phyloP scores from a whole-genome alignment of 1,139 yeast species.

The Geotrichum australiense region DNA sequence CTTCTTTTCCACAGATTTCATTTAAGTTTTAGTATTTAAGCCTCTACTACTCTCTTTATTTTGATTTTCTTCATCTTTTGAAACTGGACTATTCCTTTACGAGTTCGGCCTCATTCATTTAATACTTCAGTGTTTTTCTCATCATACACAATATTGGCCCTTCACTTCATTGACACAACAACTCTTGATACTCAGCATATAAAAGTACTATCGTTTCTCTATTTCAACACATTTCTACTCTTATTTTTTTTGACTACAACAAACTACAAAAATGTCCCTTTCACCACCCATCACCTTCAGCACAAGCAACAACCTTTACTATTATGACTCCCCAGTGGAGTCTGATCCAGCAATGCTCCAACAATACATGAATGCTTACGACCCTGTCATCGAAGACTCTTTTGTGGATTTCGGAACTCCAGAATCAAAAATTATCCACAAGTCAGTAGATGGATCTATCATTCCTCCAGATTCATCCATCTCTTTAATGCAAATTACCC shows the following conservation, averaged over 20 bases:
- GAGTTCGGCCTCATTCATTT: conserved; percentile 7
- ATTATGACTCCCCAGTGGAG: conserved; percentile 13
- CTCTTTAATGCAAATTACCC: conserved; percentile 15
- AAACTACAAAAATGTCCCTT: conserved; percentile 10
- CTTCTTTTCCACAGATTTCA: conserved; percentile 5
- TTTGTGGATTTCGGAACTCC: conserved; percentile 15
- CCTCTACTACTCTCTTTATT: conserved; percentile 3
- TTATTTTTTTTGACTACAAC: neutral
- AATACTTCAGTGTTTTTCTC: neutral
- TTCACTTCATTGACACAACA: neutral
- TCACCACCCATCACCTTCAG: conserved; percentile 10
- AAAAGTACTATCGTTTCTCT: conserved; percentile 2
- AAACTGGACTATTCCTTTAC: neutral
- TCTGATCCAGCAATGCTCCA: conserved; percentile 15
- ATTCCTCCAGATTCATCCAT: conserved; percentile 11
- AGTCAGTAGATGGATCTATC: conserved; percentile 8
- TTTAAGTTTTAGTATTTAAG: conserved; percentile 2
- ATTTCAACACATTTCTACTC: neutral
- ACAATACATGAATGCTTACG: conserved; percentile 9
- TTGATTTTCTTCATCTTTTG: conserved; percentile 1
- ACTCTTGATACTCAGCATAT: neutral
- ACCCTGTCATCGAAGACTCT: conserved; percentile 10
- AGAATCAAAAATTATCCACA: conserved; percentile 15
- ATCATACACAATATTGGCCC: neutral
- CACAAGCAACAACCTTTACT: conserved; percentile 2